A percentile compares a stretch with the other conserved stretches of the same genome.
phyloP scores from a whole-genome alignment of 225 moss, liverwort and hornwort genomes.

The Straminergon stramineum region DNA sequence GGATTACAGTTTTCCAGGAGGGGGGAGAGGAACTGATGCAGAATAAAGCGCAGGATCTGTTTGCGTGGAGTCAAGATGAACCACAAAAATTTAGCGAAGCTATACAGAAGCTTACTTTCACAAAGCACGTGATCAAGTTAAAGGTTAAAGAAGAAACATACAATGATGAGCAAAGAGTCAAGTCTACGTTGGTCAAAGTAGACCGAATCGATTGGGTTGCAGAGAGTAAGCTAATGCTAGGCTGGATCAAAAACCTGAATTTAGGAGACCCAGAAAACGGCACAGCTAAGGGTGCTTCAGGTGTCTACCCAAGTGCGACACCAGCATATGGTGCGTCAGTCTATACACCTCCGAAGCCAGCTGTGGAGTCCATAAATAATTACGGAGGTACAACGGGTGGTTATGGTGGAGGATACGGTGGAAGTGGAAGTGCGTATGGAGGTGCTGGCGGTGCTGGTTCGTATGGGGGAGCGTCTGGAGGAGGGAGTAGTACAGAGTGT shows the following conservation, averaged over 20 bases:
- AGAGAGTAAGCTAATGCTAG: constrained; percentile 66
- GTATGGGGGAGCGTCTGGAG: constrained; percentile 48
- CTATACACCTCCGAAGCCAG: constrained; percentile 20
- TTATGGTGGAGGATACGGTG: constrained; percentile 43
- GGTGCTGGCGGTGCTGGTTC: constrained; percentile 34
- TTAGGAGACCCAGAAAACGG: constrained; percentile 37
- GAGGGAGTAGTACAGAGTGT: constrained; percentile 45
- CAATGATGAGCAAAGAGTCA: constrained; percentile 86
- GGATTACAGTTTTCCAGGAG: constrained; percentile 92
- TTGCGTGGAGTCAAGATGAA: constrained; percentile 69
- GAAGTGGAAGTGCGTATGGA: constrained; percentile 28
- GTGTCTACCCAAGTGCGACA: constrained; percentile 23
- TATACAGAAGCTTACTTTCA: constrained; percentile 73
- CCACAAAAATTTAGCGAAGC: constrained; percentile 72
- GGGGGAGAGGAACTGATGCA: constrained; percentile 78
- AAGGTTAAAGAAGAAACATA: constrained; percentile 91
- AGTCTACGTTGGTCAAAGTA: constrained; percentile 67
- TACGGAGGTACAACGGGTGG: constrained; percentile 39
- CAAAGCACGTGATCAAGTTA: constrained; percentile 73
- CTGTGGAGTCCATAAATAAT: constrained; percentile 16
- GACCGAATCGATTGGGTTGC: constrained; percentile 57
- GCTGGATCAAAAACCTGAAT: constrained; percentile 57
- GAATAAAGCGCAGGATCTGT: constrained; percentile 62
- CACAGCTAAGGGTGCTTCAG: constrained; percentile 11
- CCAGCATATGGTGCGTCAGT: constrained; percentile 40